A percentile compares a stretch with the other conserved stretches of the same genome.
These are phyloP conservation scores for Solanum chaucha DNA, from an alignment of 257 asterid genomes.

Conservation along the genomic window DNA sequence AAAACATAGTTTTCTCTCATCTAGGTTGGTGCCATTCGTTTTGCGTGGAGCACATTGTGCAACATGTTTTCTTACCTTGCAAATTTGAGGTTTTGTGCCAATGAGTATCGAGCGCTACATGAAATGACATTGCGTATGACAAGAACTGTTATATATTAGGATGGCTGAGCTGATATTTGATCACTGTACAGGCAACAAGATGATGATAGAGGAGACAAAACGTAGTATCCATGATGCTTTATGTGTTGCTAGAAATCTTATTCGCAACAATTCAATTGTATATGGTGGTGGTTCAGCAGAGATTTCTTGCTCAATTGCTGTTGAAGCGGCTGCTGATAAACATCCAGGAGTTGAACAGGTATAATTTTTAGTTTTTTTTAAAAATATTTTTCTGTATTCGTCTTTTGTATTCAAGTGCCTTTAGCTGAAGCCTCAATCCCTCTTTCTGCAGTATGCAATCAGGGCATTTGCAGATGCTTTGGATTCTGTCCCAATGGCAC, in stretches of 20 bases:
- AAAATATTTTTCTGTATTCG: not conserved
- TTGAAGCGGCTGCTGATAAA: constrained; percentile 94
- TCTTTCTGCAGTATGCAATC: constrained; percentile 66
- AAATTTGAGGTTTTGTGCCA: not conserved
- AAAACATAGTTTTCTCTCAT: not conserved
- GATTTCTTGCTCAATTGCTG: constrained; percentile 88
- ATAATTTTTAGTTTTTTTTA: not conserved
- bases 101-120: not conserved
- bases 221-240: constrained; percentile 97
- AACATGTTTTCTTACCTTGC: not conserved
- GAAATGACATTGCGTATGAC: not conserved
- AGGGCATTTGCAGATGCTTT: constrained; percentile 96
- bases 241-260: constrained; percentile 89
- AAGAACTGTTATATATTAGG: not conserved
- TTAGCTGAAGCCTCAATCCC: constrained; percentile 1
- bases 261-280: constrained; percentile 88
- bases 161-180: not conserved
- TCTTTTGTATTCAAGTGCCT: not conserved
- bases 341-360: constrained; percentile 99
- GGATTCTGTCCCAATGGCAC: constrained; percentile 96
- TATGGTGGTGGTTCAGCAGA: constrained; percentile 99
- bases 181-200: constrained; percentile 67
- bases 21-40: not conserved
- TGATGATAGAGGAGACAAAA: constrained; percentile 96
- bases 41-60: not conserved